A percentile compares a stretch with the other conserved stretches of the same genome.
phyloP scores from a whole-genome alignment of 352 stramenopile genomes.

The Globisporangium spinosum region DNA sequence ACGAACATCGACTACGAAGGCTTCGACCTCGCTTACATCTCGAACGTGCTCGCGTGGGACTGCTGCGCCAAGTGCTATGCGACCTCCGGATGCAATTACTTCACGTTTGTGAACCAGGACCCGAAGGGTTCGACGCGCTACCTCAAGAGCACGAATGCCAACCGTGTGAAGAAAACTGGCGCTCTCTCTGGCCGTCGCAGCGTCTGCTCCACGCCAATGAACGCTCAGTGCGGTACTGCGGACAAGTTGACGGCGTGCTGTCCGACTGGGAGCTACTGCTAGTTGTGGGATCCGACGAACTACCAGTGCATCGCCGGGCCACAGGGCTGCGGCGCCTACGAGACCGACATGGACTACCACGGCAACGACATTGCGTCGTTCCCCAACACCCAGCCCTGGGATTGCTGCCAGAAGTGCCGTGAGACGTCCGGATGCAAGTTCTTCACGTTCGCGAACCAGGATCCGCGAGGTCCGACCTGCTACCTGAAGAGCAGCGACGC shows the following conservation, averaged over 20 bases:
- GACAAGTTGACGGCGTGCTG: conserved; percentile 1
- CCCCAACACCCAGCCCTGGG: neutral
- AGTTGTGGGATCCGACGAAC: conserved; percentile 22
- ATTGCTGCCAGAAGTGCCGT: neutral
- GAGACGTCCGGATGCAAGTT: conserved; percentile 11
- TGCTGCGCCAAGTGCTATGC: no score
- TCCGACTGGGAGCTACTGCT: conserved; percentile 20
- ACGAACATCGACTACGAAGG: no score
- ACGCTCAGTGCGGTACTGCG: no score
- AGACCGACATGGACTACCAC: conserved; percentile 5
- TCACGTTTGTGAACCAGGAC: no score
- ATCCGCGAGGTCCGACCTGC: conserved; percentile 17
- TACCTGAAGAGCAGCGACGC: conserved; percentile 29
- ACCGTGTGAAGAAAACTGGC: no score
- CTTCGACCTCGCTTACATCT: no score
- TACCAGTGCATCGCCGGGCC: conserved; percentile 27
- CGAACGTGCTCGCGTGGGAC: no score
- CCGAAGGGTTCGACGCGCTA: no score
- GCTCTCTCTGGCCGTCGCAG: no score
- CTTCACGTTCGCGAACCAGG: conserved; percentile 28
- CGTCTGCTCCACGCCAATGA: no score
- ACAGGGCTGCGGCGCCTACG: neutral
- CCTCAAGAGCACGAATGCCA: no score
- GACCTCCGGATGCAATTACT: no score
- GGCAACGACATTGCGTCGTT: neutral